Evolutionary conservation across 2,329 filamentous ascomycete genomes (phyloP).

Genomic region (Hymenoscyphus occultus): DNA sequence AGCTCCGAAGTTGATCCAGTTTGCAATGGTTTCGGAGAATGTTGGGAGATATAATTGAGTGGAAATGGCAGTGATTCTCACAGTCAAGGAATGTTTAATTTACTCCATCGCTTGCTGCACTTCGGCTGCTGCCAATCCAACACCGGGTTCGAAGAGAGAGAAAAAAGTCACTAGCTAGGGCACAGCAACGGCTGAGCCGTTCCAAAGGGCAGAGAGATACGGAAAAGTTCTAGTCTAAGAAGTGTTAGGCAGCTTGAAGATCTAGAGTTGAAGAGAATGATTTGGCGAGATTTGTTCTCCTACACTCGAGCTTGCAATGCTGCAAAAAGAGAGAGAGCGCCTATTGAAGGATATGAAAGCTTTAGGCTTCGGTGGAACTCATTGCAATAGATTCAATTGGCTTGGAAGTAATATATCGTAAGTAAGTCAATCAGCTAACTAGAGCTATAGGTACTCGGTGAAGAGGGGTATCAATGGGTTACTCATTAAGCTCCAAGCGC

Average conservation of each 20-base stretch:
- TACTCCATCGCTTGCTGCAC: constrained; percentile 7
- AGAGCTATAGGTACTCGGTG: neutral
- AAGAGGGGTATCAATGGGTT: neutral
- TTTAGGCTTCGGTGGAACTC: neutral
- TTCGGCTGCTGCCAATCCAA: neutral
- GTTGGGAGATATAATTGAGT: neutral
- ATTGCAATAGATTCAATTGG: neutral
- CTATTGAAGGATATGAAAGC: neutral
- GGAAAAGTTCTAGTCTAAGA: neutral
- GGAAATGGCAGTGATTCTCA: constrained; percentile 2
- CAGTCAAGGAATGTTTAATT: constrained; percentile 27
- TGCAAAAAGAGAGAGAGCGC: neutral
- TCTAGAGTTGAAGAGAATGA: neutral
- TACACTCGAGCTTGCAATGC: neutral
- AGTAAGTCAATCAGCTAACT: neutral
- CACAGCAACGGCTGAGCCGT: neutral
- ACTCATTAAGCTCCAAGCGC: neutral
- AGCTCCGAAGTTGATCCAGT: neutral
- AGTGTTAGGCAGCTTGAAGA: neutral
- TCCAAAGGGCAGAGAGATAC: neutral
- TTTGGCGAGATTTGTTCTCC: neutral
- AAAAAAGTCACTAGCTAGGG: neutral
- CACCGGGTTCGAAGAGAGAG: constrained; percentile 11
- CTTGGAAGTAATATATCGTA: neutral
- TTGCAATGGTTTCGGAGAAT: neutral